Conservation (phyloP, 169 alveolate genomes). For the Eimeria necatrix region DNA sequence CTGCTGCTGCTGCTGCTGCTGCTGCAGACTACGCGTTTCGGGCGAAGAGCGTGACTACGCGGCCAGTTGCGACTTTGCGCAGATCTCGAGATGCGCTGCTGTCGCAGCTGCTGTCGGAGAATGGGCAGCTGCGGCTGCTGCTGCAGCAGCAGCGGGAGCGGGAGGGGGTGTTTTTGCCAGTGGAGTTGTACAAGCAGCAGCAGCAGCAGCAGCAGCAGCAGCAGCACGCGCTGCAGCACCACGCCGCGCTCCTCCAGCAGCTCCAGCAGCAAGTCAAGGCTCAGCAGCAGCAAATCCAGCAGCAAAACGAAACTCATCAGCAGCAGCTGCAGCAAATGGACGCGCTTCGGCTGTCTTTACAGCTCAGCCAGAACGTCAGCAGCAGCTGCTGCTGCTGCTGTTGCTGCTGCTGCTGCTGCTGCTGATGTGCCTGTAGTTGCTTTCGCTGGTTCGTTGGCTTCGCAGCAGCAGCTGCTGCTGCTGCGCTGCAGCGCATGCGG, state of each 20-base stretch:
- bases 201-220: slow-evolving; percentile 39
- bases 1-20: not conserved
- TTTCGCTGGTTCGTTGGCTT: too few relatives aligned
- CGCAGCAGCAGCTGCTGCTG: not conserved
- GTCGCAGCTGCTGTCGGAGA: slow-evolving; percentile 31
- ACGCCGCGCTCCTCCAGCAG: not conserved
- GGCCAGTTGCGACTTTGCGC: slow-evolving; percentile 62
- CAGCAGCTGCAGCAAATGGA: not conserved
- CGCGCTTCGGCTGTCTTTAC: not conserved
- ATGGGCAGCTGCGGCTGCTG: slow-evolving; percentile 72
- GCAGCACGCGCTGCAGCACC: slow-evolving; percentile 44
- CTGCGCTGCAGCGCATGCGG: not conserved
- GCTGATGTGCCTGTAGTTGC: too few relatives aligned
- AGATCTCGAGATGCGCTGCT: slow-evolving; percentile 43
- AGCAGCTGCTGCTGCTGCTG: not conserved
- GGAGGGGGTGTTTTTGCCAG: slow-evolving; percentile 65
- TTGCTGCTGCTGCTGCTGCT: not conserved
- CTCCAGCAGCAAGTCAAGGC: not conserved
- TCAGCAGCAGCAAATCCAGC: not conserved
- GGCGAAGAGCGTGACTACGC: slow-evolving; percentile 66
- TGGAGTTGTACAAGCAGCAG: slow-evolving; percentile 34
- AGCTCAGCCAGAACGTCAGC: not conserved
- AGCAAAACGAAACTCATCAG: not conserved
- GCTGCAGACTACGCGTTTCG: slow-evolving; percentile 69
- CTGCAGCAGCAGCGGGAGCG: slow-evolving; percentile 64